Conservation (phyloP, 2,329 filamentous ascomycete genomes). For the Colletotrichum sp. region DNA sequence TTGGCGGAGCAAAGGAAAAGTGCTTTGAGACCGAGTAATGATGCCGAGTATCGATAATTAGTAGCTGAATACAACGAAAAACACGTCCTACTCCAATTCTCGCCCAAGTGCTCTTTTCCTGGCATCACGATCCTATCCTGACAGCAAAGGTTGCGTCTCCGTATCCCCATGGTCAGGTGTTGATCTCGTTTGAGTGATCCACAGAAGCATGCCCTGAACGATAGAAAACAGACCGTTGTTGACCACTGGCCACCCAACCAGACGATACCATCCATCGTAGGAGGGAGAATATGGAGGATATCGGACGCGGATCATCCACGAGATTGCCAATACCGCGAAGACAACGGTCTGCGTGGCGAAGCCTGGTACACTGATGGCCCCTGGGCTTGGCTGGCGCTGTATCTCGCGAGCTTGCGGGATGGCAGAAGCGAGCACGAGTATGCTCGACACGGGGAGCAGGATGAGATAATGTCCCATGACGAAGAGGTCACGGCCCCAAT, state of each 20-base stretch:
- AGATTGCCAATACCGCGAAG: neutral
- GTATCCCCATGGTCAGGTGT: fast-evolving
- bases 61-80: neutral
- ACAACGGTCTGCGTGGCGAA: neutral
- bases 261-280: neutral
- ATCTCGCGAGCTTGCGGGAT: neutral
- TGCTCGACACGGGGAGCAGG: neutral
- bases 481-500: neutral
- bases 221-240: neutral
- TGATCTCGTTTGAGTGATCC: neutral
- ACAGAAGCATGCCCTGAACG: neutral
- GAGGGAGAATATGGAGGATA: neutral
- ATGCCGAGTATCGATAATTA: neutral
- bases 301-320: neutral
- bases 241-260: constrained; percentile 8
- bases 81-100: neutral
- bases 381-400: neutral
- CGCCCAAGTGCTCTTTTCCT: neutral
- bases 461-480: neutral
- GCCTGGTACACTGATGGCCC: neutral
- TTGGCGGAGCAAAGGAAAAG: fast-evolving
- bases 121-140: neutral
- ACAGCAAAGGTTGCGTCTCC: neutral
- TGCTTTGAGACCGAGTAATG: neutral
- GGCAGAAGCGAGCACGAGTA: neutral